Percentiles rank a stretch among this genome's conserved stretches.
Evolutionary conservation across 768 basidiomycete genomes (phyloP).

Genomic region (Lactarius psammicola): DNA sequence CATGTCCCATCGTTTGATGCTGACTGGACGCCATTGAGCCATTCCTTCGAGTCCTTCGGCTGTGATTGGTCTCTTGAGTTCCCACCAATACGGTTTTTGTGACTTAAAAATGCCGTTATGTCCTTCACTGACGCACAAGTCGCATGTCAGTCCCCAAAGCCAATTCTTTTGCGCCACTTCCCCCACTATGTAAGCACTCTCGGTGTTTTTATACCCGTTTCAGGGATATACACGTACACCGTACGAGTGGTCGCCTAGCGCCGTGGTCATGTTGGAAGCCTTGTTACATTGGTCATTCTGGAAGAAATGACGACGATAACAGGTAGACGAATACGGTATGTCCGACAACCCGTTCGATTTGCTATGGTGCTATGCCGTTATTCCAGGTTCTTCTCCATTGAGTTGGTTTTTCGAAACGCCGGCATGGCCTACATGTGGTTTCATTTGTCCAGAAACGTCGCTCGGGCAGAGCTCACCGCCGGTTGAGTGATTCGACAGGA

Average conservation of each 20-base stretch:
- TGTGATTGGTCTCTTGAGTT: not conserved
- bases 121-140: constrained; percentile 61
- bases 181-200: constrained; percentile 8
- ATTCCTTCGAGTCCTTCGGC: not conserved
- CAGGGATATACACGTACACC: constrained; percentile 65
- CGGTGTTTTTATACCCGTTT: constrained; percentile 19
- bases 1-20: constrained; percentile 1
- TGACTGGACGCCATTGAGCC: not conserved
- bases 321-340: constrained; percentile 69
- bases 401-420: constrained; percentile 1
- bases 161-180: constrained; percentile 50
- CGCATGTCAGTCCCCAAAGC: constrained; percentile 74
- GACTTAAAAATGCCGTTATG: constrained; percentile 52
- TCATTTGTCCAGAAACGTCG: constrained; percentile 50
- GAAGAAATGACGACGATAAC: constrained; percentile 84
- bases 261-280: constrained; percentile 71
- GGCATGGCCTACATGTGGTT: not conserved
- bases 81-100: not conserved
- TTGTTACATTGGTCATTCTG: constrained; percentile 67
- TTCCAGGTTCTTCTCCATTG: constrained; percentile 4
- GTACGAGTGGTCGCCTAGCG: constrained; percentile 73
- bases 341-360: constrained; percentile 17
- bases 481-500: constrained; percentile 60
- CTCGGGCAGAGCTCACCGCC: constrained; percentile 63
- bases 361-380: constrained; percentile 14